These are phyloP conservation scores for Nitzschia inconspicua DNA, from an alignment of 108 stramenopile genomes.

Conservation along the genomic window DNA sequence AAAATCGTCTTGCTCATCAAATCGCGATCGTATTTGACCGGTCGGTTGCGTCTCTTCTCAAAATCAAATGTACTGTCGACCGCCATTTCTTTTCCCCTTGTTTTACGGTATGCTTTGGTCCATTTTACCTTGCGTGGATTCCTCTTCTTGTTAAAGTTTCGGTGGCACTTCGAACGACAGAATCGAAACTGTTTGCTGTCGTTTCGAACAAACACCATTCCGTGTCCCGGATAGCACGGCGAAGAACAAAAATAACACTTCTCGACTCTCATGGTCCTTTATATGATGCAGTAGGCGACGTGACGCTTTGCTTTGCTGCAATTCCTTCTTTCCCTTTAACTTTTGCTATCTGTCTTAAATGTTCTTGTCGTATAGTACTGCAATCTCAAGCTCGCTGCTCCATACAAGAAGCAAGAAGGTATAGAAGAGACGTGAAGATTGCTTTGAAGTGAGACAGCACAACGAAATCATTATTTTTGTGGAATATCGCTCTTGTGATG, in stretches of 20 bases:
- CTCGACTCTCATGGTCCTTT: slow-evolving; percentile 94
- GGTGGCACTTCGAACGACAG: slow-evolving; percentile 99
- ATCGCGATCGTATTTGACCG: slow-evolving; percentile 96
- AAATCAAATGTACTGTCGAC: slow-evolving; percentile 98
- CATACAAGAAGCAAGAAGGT: too few relatives aligned
- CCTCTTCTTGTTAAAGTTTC: slow-evolving; percentile 97
- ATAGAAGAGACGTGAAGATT: too few relatives aligned
- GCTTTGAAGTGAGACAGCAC: too few relatives aligned
- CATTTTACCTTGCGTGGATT: slow-evolving; percentile 99
- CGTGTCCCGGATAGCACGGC: slow-evolving; percentile 98
- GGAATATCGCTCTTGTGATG: too few relatives aligned
- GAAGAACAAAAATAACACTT: slow-evolving; percentile 98
- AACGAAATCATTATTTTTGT: too few relatives aligned
- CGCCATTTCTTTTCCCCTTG: slow-evolving; percentile 93
- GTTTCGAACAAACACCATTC: slow-evolving; percentile 97
- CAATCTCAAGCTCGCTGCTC: too few relatives aligned
- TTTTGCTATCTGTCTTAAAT: too few relatives aligned
- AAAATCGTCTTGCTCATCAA: slow-evolving; percentile 96
- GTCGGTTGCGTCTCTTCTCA: slow-evolving; percentile 97
- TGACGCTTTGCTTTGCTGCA: too few relatives aligned
- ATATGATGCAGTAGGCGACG: too few relatives aligned
- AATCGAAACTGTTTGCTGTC: slow-evolving; percentile 99
- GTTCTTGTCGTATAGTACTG: too few relatives aligned
- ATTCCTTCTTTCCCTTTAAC: too few relatives aligned
- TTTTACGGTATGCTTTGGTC: slow-evolving; percentile 99